These are phyloP conservation scores for Pharus latifolius DNA, from an alignment of 176 grass and related monocot species.

Conservation along the genomic window DNA sequence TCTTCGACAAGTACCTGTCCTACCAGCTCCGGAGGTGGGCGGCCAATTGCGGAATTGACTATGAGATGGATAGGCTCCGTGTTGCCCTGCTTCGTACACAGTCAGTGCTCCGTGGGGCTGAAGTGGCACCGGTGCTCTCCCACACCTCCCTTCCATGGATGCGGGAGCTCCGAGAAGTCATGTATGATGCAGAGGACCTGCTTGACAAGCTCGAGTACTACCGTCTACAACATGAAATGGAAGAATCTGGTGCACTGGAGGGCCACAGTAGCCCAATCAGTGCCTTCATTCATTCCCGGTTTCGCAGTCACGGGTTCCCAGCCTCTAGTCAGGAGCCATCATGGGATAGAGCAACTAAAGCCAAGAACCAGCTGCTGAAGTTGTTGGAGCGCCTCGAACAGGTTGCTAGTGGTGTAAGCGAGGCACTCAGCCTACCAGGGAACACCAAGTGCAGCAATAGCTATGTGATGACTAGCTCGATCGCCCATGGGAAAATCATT, in stretches of 20 bases:
- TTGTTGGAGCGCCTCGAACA: not conserved
- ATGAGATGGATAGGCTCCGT: conserved; percentile 38
- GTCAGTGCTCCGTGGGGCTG: conserved; percentile 21
- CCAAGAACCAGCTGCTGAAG: not conserved
- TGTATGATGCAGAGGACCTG: conserved; percentile 43
- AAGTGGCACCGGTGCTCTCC: not conserved
- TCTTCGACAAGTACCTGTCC: conserved; percentile 54
- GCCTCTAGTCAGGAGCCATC: not conserved
- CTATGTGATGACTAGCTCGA: not conserved
- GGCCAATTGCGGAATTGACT: conserved; percentile 16
- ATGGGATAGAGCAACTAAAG: not conserved
- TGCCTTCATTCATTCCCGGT: not conserved
- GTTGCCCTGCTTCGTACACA: conserved; percentile 35
- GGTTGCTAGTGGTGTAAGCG: not conserved
- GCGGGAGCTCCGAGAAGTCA: conserved; percentile 34
- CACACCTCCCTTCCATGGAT: conserved; percentile 20
- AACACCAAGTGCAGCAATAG: not conserved
- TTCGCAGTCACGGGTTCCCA: not conserved
- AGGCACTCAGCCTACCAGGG: not conserved
- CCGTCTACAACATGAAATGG: conserved; percentile 37
- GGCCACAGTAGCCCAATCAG: conserved; percentile 21
- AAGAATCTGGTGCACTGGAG: conserved; percentile 12
- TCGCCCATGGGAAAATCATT: not conserved
- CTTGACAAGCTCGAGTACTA: conserved; percentile 52
- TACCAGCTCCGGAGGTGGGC: conserved; percentile 39